Evolutionary conservation across 148 eudicot species (phyloP).

Genomic region (Chenopodium berlandieri): DNA sequence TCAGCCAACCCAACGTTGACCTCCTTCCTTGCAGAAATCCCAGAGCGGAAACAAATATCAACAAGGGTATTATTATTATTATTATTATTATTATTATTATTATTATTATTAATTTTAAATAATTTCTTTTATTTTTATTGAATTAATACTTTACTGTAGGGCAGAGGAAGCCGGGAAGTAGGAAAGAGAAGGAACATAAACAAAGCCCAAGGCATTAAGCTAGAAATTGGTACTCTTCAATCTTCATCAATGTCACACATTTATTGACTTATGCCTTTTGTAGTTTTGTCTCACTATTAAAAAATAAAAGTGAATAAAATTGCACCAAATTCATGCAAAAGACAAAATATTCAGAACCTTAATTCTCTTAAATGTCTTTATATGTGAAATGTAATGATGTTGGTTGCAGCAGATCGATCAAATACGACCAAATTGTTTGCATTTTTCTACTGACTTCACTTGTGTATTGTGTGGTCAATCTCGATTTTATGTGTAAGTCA

Average conservation of each 20-base stretch:
- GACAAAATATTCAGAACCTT: conserved; percentile 25
- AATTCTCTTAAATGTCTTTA: conserved; percentile 18
- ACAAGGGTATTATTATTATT: too few relatives aligned
- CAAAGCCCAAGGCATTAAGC: conserved; percentile 35
- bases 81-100: too few relatives aligned
- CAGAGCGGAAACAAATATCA: too few relatives aligned
- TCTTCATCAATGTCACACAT: conserved; percentile 14
- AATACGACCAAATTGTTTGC: background rate
- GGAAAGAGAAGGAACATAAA: conserved; percentile 37
- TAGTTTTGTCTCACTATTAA: conserved; percentile 16
- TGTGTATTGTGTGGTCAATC: conserved; percentile 25
- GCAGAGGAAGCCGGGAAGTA: conserved; percentile 17
- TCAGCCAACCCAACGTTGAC: too few relatives aligned
- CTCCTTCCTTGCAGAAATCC: too few relatives aligned
- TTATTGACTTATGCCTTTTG: conserved; percentile 9
- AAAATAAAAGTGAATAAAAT: background rate
- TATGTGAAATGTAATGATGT: conserved; percentile 22
- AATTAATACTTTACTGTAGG: background rate
- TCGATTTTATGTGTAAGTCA: conserved; percentile 13
- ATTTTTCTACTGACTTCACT: background rate
- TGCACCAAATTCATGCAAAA: conserved; percentile 23
- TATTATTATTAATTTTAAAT: too few relatives aligned
- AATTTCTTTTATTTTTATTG: background rate
- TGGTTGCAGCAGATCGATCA: conserved; percentile 12
- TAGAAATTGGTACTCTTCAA: conserved; percentile 15